Evolutionary conservation across 2,329 filamentous ascomycete species (phyloP).

Genomic region (Exserohilum turcica): DNA sequence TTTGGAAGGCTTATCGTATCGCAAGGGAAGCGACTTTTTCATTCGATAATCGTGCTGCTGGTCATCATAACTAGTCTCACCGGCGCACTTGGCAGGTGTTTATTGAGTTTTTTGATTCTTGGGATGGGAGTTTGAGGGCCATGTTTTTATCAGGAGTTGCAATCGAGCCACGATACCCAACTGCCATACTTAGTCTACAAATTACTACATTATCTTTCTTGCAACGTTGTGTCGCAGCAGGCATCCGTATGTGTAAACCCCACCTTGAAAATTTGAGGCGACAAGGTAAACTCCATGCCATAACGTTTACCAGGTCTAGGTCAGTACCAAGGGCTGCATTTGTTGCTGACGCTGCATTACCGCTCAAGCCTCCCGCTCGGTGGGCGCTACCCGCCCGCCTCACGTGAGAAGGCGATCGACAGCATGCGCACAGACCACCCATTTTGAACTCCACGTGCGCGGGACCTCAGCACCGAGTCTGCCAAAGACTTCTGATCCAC

Average conservation of each 20-base stretch:
- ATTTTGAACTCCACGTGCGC: slow-evolving; percentile 1
- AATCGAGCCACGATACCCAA: slow-evolving; percentile 15
- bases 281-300: too few relatives aligned
- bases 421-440: slow-evolving; percentile 9
- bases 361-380: background rate
- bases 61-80: slow-evolving; percentile 4
- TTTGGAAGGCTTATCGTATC: background rate
- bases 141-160: slow-evolving; percentile 5
- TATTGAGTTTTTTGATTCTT: background rate
- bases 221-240: background rate
- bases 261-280: background rate
- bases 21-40: background rate
- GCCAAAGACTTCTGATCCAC: background rate
- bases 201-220: slow-evolving; percentile 1
- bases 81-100: slow-evolving; percentile 6
- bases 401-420: slow-evolving; percentile 9
- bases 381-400: slow-evolving; percentile 5
- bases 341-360: background rate
- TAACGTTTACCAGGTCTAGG: too few relatives aligned
- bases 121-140: slow-evolving; percentile 1
- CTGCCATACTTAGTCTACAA: slow-evolving; percentile 2
- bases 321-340: background rate
- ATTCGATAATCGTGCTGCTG: slow-evolving; percentile 10
- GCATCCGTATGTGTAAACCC: too few relatives aligned
- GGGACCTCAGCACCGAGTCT: slow-evolving; percentile 1